Base-by-base conservation (phyloP, 2,329 filamentous ascomycete genomes). In the Aspergillus floridensis region DNA sequence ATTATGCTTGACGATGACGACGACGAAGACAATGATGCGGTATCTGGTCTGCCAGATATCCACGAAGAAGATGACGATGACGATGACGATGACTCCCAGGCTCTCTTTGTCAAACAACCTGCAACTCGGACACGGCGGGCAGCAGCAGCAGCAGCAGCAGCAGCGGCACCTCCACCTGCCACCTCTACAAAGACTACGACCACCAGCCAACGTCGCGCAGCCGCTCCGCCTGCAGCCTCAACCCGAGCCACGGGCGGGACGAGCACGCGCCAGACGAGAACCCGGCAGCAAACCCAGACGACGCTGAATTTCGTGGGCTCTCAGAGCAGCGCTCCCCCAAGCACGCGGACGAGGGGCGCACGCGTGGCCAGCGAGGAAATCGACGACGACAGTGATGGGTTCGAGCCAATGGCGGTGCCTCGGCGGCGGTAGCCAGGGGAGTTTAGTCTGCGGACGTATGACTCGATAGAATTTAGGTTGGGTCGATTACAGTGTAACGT, bases 361-460 rank as follows among this genome's bases (percentile, higher is more conserved):
- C 76, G 72, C 58, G 68, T 73, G 8, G 59, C 75, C 11, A 77
- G 75, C 54, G 76, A 76, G 51, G 75, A 76, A 59, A 71, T 76
- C 56, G 75, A 77, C 35, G 76, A 78, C 55, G 75, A 77, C 51
- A 75, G 76, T 54, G 78, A 80, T 70, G 79, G 77, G 12, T 81
- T 81, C 71, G 79, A 81, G 64, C 74, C 78, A 29, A 69, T 72
- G 66, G 65, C 64, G 26, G 38, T 44, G 16, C 38, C 38, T 44
- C 38, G 38, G 6, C 14, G 16, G 38, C 14, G 38, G 38, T n/a
- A 44, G 16, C 16, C 10, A 16, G 2, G 11, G 11, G 12, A 2
- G 32, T 35, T 12, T 35, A 35, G 12, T 35, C 32, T 16, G 12
- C 11, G 32, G 32, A 35, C 32, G 32, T 12, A 35, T 35, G 12